Base-by-base conservation (phyloP, 306 rosid species). In the Quercus ilex region DNA sequence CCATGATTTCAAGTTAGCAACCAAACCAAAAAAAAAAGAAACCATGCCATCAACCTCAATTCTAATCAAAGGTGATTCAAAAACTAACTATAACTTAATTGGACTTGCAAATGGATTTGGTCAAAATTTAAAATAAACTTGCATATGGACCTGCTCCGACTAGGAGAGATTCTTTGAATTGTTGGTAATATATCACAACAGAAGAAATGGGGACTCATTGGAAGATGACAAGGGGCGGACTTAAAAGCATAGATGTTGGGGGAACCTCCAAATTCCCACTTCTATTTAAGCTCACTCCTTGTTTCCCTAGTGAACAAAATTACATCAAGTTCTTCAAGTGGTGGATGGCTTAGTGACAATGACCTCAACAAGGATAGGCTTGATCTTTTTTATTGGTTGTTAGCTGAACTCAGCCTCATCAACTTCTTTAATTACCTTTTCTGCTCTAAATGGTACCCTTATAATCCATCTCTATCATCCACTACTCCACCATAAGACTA, bases 361-460 rank as follows among this genome's bases (percentile, higher is more conserved):
- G 88, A 90, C 74, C 88, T 90, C 17, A 86, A 90, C 84, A 83
- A 71, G 31, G 89, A 88, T 28, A 81, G 79, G 69, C 75, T 90
- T 55, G 94, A 90, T 59, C 78, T 79, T 65, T 90, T 88, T 77
- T 90, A 86, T 71, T 88, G 94, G 94, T 74, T 88, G 43, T 83
- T 90, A 53, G 90, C 92, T 15, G 83, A 81, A 6, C 85, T 90
- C 46, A 88, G 94, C 78, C 38, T 90, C 68, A 20, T 88, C 62
- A 90, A 90, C 73, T 88, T 90, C 83, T 80, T 86, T 64, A 83
- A 79, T 57, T 90, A 88, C 71, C 85, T 88, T 18, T 86, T 81
- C 76, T 83, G 87, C 83, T 83, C 89, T n/a, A 86, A 81, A 33
- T 79, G 91, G 87, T 86, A 86, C 82, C 79, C 80, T 76, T 81